Conservation (phyloP, 257 asterid genomes). For the Solanum etuberosum region DNA sequence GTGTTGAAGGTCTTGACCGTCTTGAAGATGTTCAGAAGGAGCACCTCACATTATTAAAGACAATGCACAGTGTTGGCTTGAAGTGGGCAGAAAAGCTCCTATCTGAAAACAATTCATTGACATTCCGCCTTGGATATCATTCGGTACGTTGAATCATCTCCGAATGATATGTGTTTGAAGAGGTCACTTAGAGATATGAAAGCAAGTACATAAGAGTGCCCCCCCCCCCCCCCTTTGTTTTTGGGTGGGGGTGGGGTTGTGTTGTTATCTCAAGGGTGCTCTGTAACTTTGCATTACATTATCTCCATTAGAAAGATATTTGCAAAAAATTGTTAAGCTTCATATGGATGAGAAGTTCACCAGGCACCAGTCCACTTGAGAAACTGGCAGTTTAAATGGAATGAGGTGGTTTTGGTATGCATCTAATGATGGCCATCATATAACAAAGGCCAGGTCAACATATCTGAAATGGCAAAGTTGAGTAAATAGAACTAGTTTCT, state of each 20-base stretch:
- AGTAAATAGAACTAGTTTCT: background rate
- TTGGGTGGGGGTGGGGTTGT: no score
- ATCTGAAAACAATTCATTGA: constrained; percentile 36
- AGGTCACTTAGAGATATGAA: background rate
- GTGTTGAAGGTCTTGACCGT: constrained; percentile 60
- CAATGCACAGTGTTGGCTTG: constrained; percentile 65
- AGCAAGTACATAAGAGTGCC: background rate
- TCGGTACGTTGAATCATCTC: constrained; percentile 23
- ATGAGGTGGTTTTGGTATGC: background rate
- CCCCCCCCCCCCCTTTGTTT: no score
- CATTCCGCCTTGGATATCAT: constrained; percentile 90
- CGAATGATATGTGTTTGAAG: background rate
- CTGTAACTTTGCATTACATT: background rate
- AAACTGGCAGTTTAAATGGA: background rate
- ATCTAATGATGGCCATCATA: background rate
- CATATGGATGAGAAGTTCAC: background rate
- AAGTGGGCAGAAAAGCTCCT: constrained; percentile 61
- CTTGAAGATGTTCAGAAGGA: constrained; percentile 49
- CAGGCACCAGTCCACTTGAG: background rate
- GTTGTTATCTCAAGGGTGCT: background rate
- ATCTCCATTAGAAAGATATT: background rate
- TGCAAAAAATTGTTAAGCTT: background rate
- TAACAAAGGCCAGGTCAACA: background rate
- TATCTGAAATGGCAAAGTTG: background rate
- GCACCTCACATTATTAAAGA: constrained; percentile 51